These are phyloP conservation scores for Lepidium campestre DNA, from an alignment of 441 rosid genomes.

Conservation along the genomic window DNA sequence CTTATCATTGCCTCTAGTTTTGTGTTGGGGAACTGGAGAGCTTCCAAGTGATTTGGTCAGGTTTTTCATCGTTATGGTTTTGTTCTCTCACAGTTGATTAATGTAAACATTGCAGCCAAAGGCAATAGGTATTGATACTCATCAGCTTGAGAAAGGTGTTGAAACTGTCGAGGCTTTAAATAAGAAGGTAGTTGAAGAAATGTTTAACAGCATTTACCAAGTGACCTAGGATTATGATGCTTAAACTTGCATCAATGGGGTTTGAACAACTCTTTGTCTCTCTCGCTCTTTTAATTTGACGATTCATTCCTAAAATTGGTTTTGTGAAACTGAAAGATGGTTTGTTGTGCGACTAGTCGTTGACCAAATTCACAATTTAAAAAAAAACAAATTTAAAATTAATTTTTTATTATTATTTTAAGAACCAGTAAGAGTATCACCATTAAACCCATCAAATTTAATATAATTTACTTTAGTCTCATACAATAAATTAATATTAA, in stretches of 20 bases:
- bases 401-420: too few species aligned
- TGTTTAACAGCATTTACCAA: slow-evolving; percentile 84
- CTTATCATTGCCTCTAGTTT: neutral
- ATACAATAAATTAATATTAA: too few species aligned
- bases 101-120: slow-evolving; percentile 48
- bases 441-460: too few species aligned
- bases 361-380: neutral
- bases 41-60: neutral
- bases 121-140: slow-evolving; percentile 46
- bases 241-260: too few species aligned
- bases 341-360: neutral
- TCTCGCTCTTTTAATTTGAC: neutral
- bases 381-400: too few species aligned
- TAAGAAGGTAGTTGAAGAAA: slow-evolving; percentile 55
- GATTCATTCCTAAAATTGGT: neutral
- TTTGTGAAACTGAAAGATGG: neutral
- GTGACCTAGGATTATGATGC: too few species aligned
- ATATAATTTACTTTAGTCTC: too few species aligned
- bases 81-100: slow-evolving; percentile 23
- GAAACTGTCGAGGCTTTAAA: slow-evolving; percentile 29
- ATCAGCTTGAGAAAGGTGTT: slow-evolving; percentile 26
- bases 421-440: too few species aligned
- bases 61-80: slow-evolving; percentile 1
- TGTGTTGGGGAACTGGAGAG: neutral
- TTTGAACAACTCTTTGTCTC: neutral